Conservation (phyloP, 345 rosid species). For the Populus tremula region DNA sequence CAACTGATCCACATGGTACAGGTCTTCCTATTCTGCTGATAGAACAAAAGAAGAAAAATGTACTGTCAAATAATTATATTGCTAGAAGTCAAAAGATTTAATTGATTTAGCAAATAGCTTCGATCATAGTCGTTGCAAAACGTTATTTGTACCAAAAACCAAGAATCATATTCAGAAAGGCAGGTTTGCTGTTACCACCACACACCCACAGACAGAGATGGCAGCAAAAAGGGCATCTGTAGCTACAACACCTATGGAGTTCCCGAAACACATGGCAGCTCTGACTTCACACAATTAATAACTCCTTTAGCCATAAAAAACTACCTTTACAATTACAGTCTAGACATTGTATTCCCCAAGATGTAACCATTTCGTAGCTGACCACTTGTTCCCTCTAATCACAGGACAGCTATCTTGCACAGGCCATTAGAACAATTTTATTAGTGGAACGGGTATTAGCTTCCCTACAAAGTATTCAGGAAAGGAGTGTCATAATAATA, state of each 20-base stretch:
- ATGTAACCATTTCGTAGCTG: slow-evolving; percentile 94
- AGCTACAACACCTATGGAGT: neutral
- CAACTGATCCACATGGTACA: neutral
- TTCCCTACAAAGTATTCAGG: neutral
- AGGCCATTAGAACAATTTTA: neutral
- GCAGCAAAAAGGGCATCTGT: neutral
- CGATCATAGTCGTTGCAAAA: neutral
- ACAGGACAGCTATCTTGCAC: slow-evolving; percentile 81
- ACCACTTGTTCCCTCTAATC: slow-evolving; percentile 90
- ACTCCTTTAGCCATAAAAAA: neutral
- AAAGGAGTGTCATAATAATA: neutral
- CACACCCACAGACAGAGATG: neutral
- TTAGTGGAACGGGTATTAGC: neutral
- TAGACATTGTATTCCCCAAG: slow-evolving; percentile 53
- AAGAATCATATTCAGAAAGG: neutral
- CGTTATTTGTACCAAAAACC: neutral
- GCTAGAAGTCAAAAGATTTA: neutral
- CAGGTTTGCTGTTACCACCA: neutral
- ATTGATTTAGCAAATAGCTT: neutral
- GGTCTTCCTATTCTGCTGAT: slow-evolving; percentile 2
- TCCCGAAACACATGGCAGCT: neutral
- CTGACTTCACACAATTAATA: neutral
- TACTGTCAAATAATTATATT: neutral
- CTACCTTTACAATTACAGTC: slow-evolving; percentile 9
- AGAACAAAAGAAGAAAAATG: neutral